These are phyloP conservation scores for Solanum hybrid DNA, from an alignment of 305 asterid genomes.

Conservation along the genomic window DNA sequence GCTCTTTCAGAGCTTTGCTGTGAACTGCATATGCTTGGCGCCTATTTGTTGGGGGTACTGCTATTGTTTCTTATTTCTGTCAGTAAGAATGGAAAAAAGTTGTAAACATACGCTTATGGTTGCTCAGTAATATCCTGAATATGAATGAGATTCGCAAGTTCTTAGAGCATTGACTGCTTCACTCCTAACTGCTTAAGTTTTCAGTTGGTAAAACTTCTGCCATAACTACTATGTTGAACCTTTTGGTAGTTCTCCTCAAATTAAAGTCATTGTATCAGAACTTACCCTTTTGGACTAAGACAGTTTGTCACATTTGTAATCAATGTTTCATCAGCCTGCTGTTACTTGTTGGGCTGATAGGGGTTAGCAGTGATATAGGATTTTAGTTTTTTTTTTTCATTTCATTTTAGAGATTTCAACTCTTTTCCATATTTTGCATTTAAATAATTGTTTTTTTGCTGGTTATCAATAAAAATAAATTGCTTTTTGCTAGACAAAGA, in stretches of 20 bases:
- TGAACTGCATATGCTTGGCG: neutral
- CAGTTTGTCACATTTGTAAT: neutral
- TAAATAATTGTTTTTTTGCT: neutral
- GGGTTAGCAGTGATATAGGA: neutral
- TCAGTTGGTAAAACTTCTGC: neutral
- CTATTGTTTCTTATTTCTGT: neutral
- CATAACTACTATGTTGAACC: neutral
- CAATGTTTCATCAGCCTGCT: neutral
- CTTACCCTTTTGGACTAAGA: neutral
- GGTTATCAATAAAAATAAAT: neutral
- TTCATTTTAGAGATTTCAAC: neutral
- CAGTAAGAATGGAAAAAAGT: neutral
- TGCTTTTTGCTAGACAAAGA: neutral
- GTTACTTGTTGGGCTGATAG: neutral
- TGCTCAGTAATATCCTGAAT: neutral
- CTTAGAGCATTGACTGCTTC: neutral
- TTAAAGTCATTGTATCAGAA: neutral
- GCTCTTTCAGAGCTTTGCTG: neutral
- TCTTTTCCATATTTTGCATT: neutral
- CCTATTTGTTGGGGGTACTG: neutral
- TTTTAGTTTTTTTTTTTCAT: neutral
- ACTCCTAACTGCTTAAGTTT: neutral
- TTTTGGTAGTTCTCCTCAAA: neutral
- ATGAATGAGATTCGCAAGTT: neutral
- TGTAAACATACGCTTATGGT: neutral